Evolutionary conservation across 176 grass and related monocot genomes (phyloP).

Genomic region (Bolboschoenus planiculmis): DNA sequence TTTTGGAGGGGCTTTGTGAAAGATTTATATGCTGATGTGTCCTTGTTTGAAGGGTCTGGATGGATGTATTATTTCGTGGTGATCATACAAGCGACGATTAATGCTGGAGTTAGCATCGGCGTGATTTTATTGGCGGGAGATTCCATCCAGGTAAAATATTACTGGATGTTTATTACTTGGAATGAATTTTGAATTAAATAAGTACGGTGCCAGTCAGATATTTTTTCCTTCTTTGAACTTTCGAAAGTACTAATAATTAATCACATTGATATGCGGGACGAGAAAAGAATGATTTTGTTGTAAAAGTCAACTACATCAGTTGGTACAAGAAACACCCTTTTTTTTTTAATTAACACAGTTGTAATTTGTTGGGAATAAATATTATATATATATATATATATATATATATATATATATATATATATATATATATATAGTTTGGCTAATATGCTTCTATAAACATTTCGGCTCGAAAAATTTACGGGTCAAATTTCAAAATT

Average conservation of each 20-base stretch:
- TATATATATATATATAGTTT: too few relatives aligned
- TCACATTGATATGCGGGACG: background rate
- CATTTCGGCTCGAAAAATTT: too few relatives aligned
- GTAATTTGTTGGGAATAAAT: too few relatives aligned
- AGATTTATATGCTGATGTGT: background rate
- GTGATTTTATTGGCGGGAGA: slow-evolving; percentile 73
- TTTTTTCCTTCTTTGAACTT: background rate
- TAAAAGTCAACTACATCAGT: background rate
- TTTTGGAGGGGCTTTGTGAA: background rate
- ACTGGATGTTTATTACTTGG: background rate
- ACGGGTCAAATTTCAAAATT: too few relatives aligned
- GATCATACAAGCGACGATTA: slow-evolving; percentile 61
- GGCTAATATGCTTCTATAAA: too few relatives aligned
- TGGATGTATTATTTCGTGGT: slow-evolving; percentile 93
- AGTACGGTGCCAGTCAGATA: background rate
- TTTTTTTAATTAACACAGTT: background rate
- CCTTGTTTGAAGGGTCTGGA: slow-evolving; percentile 42
- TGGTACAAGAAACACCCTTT: background rate
- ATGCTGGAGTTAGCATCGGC: slow-evolving; percentile 80
- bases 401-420: too few relatives aligned
- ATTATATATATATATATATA: too few relatives aligned
- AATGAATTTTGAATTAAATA: background rate
- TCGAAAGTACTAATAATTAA: background rate
- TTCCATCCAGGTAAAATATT: slow-evolving; percentile 55
- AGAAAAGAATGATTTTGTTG: background rate